These are phyloP conservation scores for Aspergillus brasiliensis DNA, from an alignment of 2,329 filamentous ascomycete species.

Conservation along the genomic window DNA sequence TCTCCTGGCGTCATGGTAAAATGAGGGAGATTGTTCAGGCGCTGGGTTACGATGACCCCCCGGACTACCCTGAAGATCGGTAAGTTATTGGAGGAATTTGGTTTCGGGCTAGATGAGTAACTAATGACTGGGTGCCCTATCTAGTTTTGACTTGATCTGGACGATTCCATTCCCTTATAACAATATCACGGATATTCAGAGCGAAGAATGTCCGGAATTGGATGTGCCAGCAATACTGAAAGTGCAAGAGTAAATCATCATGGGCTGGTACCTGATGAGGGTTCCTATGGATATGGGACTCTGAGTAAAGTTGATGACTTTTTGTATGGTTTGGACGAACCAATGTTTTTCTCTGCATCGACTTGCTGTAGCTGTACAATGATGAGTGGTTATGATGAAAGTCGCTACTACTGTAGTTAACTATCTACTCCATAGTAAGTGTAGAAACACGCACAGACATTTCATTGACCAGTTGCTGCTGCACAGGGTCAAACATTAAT, in stretches of 20 bases:
- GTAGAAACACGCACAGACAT: background rate
- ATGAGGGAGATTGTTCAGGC: conserved; percentile 25
- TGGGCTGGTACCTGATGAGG: conserved; percentile 1
- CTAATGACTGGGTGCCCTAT: background rate
- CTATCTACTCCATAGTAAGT: too few relatives aligned
- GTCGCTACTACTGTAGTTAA: too few relatives aligned
- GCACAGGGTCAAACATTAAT: background rate
- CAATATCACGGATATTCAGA: conserved; percentile 27
- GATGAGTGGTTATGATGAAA: background rate
- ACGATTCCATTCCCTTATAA: conserved; percentile 31
- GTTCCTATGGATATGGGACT: background rate
- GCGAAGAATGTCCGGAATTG: conserved; percentile 30
- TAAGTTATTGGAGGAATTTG: conserved; percentile 17
- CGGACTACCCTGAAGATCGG: conserved; percentile 30
- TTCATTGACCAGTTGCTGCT: background rate
- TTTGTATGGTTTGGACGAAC: background rate
- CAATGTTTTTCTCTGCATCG: background rate
- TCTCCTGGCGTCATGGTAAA: conserved; percentile 32
- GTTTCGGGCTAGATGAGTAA: background rate
- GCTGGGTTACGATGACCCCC: conserved; percentile 23
- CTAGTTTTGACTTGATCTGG: conserved; percentile 35
- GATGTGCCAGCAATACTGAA: conserved; percentile 21
- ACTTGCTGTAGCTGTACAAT: background rate
- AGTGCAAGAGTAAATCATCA: conserved; percentile 20
- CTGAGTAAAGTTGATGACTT: background rate